Percentiles rank a stretch among this genome's conserved stretches.
phyloP scores from a whole-genome alignment of 1,284 basidiomycete genomes.

The Leccinum laetum region DNA sequence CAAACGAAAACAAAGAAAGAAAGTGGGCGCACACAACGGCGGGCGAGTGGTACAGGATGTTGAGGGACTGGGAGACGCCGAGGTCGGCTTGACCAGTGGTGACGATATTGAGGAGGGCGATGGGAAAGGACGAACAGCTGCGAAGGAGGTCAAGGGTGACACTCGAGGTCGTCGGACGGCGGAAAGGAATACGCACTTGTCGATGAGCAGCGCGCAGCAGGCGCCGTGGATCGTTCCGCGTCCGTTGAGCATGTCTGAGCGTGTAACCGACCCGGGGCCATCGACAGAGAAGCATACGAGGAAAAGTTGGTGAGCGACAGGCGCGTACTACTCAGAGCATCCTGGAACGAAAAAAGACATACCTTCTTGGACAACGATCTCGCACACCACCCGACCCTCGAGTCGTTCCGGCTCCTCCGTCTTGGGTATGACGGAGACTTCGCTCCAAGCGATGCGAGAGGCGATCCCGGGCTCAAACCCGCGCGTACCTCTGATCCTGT shows the following conservation, averaged over 20 bases:
- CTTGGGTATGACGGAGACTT: conserved; percentile 41
- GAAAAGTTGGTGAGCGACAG: background rate
- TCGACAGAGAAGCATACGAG: background rate
- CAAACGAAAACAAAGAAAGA: background rate
- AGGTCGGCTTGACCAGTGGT: conserved; percentile 20
- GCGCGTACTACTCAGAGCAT: background rate
- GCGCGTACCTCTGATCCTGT: conserved; percentile 6
- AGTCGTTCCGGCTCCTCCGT: conserved; percentile 35
- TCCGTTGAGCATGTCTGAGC: conserved; percentile 48
- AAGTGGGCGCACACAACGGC: conserved; percentile 33
- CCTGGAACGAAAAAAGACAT: background rate
- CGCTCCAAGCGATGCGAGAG: conserved; percentile 26
- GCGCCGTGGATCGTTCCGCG: conserved; percentile 44
- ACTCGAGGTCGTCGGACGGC: background rate
- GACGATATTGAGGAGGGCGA: conserved; percentile 29
- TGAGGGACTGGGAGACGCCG: conserved; percentile 41
- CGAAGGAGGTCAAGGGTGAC: background rate
- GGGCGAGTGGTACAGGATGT: conserved; percentile 41
- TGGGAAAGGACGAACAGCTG: conserved; percentile 38
- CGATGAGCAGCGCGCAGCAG: conserved; percentile 46
- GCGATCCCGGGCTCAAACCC: conserved; percentile 27
- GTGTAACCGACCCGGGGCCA: background rate
- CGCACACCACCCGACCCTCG: conserved; percentile 43
- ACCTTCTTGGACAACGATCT: conserved; percentile 49
- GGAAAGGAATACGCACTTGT: conserved; percentile 36